These are phyloP conservation scores for Sparassis latifolia DNA, from an alignment of 1,284 basidiomycete genomes.

Conservation along the genomic window DNA sequence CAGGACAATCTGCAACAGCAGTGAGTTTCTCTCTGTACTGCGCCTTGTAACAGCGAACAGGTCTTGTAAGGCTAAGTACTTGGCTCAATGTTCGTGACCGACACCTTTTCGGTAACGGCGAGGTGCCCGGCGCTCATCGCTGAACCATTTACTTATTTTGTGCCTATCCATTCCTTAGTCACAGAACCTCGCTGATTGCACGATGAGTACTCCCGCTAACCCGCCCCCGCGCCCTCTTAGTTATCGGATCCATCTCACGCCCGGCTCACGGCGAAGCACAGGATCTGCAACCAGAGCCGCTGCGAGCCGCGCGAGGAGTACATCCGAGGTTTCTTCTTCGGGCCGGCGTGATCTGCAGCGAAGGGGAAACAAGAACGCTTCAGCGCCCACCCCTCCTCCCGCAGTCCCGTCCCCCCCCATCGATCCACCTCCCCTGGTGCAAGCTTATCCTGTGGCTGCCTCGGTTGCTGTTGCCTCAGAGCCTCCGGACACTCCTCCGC, in stretches of 20 bases:
- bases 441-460: conserved; percentile 9
- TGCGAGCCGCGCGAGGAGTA: conserved; percentile 18
- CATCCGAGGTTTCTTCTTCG: background rate
- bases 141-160: too few species aligned
- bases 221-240: conserved; percentile 25
- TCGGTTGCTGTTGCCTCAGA: conserved; percentile 9
- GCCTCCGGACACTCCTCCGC: conserved; percentile 26
- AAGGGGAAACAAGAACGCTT: conserved; percentile 1
- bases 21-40: conserved; percentile 38
- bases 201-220: too few species aligned
- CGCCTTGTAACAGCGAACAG: background rate
- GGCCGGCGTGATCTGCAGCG: conserved; percentile 4
- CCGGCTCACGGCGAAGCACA: conserved; percentile 59
- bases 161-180: too few species aligned
- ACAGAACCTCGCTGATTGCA: too few species aligned
- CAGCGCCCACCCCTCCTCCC: conserved; percentile 7
- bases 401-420: conserved; percentile 16
- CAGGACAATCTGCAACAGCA: conserved; percentile 82
- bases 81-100: too few species aligned
- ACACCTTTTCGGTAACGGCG: too few species aligned
- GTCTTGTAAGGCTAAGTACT: too few species aligned
- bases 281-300: conserved; percentile 43
- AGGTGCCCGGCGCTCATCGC: too few species aligned
- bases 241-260: conserved; percentile 68
- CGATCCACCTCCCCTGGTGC: conserved; percentile 15